Evolutionary conservation across 2,329 filamentous ascomycete species (phyloP).

Genomic region (Fusarium piperis): DNA sequence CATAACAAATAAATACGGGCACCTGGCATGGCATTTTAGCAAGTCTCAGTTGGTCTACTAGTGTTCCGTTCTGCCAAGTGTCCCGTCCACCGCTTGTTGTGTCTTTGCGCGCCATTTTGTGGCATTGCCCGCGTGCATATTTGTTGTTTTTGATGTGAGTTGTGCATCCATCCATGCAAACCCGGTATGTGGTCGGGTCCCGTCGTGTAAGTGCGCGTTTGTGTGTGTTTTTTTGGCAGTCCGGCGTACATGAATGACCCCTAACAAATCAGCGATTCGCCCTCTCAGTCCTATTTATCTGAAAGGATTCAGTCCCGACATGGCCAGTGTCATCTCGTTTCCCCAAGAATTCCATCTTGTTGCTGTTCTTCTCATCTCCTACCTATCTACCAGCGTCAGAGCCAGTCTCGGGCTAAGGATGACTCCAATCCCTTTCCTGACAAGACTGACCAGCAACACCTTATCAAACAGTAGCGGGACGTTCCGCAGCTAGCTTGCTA

Average conservation of each 20-base stretch:
- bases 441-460: constrained; percentile 7
- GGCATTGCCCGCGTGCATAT: constrained; percentile 18
- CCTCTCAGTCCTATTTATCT: neutral
- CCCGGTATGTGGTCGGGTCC: neutral
- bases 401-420: constrained; percentile 1
- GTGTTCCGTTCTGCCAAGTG: neutral
- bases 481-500: constrained; percentile 31
- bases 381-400: neutral
- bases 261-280: neutral
- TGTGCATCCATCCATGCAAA: constrained; percentile 14
- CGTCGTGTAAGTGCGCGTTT: constrained; percentile 1
- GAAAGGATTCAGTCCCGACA: neutral
- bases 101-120: constrained; percentile 19
- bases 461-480: constrained; percentile 31
- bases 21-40: neutral
- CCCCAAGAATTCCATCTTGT: neutral
- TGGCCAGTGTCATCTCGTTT: neutral
- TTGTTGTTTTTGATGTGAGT: constrained; percentile 27
- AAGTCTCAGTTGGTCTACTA: neutral
- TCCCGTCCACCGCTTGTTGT: constrained; percentile 3
- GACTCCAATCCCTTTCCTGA: constrained; percentile 1
- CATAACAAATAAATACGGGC: neutral
- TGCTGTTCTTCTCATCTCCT: neutral
- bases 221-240: neutral
- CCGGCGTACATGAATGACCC: neutral